Evolutionary conservation across 257 asterid genomes (phyloP).

Genomic region (Linaria vulgaris): DNA sequence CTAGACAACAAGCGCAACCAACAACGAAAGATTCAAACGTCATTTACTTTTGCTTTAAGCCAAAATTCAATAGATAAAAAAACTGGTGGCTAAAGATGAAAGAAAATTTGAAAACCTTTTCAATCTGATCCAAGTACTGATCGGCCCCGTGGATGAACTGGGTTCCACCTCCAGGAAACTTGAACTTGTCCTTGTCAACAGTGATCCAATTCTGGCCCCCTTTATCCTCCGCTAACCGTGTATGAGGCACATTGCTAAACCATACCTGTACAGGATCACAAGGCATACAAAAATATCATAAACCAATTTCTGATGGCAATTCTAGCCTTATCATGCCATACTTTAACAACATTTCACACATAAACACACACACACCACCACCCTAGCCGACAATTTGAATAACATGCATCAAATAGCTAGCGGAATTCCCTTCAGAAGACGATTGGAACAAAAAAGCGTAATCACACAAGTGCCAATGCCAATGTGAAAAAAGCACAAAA

Average conservation of each 20-base stretch:
- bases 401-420: too few species aligned
- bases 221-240: slow-evolving; percentile 87
- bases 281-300: neutral
- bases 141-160: slow-evolving; percentile 95
- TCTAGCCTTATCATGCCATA: too few species aligned
- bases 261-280: slow-evolving; percentile 55
- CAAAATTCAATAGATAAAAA: neutral
- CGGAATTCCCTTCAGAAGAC: too few species aligned
- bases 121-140: slow-evolving; percentile 91
- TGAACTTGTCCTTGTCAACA: slow-evolving; percentile 78
- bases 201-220: slow-evolving; percentile 96
- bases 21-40: slow-evolving; percentile 17
- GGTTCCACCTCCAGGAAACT: slow-evolving; percentile 97
- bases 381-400: too few species aligned
- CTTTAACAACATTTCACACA: too few species aligned
- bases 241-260: slow-evolving; percentile 97
- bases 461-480: too few species aligned
- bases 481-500: too few species aligned
- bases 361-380: too few species aligned
- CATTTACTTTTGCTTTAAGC: neutral
- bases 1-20: slow-evolving; percentile 31
- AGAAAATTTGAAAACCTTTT: slow-evolving; percentile 44
- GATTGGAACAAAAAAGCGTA: neutral
- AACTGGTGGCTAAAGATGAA: neutral
- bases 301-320: too few species aligned